Conservation (phyloP, 2,329 filamentous ascomycete genomes). For the Elsinoe perseae region DNA sequence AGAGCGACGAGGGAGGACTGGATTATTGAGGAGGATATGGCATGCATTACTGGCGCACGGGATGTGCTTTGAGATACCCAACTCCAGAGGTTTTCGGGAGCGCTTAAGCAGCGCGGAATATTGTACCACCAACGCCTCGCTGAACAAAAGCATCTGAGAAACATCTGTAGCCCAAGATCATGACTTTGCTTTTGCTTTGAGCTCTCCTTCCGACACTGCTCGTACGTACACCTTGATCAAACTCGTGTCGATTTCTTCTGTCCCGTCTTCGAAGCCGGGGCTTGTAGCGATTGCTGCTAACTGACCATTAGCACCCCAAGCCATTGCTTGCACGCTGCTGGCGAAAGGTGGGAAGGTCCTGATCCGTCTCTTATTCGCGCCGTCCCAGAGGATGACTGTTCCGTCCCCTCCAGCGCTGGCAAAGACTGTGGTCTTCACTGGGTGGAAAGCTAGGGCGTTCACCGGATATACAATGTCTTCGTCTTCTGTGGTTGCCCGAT, state of each 20-base stretch:
- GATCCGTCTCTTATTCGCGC: constrained; percentile 79
- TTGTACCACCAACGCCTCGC: constrained; percentile 16
- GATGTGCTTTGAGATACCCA: constrained; percentile 11
- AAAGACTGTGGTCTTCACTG: constrained; percentile 66
- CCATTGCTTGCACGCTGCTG: constrained; percentile 67
- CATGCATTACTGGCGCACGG: background rate
- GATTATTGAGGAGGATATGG: constrained; percentile 31
- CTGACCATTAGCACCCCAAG: constrained; percentile 69
- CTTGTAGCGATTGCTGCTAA: constrained; percentile 74
- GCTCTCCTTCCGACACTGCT: constrained; percentile 79
- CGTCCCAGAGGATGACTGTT: constrained; percentile 89
- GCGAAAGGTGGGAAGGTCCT: constrained; percentile 80
- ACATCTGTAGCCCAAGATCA: background rate
- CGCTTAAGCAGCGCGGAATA: background rate
- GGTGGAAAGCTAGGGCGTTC: constrained; percentile 83
- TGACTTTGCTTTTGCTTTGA: constrained; percentile 69
- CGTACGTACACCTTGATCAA: constrained; percentile 68
- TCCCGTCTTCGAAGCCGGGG: constrained; percentile 80
- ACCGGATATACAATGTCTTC: constrained; percentile 85
- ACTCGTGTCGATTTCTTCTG: constrained; percentile 67
- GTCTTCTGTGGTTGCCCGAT: constrained; percentile 61
- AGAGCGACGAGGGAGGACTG: constrained; percentile 32
- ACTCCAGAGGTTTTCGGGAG: background rate
- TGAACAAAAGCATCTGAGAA: constrained; percentile 15
- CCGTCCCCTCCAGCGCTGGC: constrained; percentile 85